Evolutionary conservation across 257 asterid genomes (phyloP).

Genomic region (Solanum rostratum): DNA sequence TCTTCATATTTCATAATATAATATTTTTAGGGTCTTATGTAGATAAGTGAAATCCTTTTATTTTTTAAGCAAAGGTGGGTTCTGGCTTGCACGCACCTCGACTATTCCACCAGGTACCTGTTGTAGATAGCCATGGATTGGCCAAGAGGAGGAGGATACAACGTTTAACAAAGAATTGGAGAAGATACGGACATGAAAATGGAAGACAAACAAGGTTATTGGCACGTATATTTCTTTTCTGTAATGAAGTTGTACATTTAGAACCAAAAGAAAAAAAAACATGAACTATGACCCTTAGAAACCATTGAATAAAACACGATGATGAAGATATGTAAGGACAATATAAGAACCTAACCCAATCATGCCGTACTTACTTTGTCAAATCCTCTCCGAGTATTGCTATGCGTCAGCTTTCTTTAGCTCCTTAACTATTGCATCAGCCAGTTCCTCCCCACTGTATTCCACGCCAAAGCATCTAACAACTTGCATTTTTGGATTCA

Average conservation of each 20-base stretch:
- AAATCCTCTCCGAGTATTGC: not conserved
- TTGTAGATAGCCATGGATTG: not conserved
- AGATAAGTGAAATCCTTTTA: not conserved
- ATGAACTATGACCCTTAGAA: not conserved
- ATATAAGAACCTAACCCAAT: not conserved
- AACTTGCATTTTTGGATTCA: slow-evolving; percentile 78
- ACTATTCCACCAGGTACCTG: not conserved
- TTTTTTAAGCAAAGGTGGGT: not conserved
- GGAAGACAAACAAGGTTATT: not conserved
- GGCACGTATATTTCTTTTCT: not conserved
- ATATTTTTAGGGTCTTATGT: not conserved
- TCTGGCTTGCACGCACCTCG: not conserved
- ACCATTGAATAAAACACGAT: not conserved
- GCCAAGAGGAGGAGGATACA: not conserved
- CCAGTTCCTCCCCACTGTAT: slow-evolving; percentile 53
- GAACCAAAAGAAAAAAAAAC: not conserved
- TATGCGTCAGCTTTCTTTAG: slow-evolving; percentile 24
- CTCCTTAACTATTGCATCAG: slow-evolving; percentile 50
- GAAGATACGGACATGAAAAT: not conserved
- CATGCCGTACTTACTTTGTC: not conserved
- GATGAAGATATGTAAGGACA: not conserved
- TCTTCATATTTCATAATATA: not conserved
- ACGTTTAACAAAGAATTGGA: not conserved
- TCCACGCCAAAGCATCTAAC: slow-evolving; percentile 74
- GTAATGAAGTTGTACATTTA: not conserved